Conservation (phyloP, 129 eudicot species). For the Chrysanthemum seticuspe region DNA sequence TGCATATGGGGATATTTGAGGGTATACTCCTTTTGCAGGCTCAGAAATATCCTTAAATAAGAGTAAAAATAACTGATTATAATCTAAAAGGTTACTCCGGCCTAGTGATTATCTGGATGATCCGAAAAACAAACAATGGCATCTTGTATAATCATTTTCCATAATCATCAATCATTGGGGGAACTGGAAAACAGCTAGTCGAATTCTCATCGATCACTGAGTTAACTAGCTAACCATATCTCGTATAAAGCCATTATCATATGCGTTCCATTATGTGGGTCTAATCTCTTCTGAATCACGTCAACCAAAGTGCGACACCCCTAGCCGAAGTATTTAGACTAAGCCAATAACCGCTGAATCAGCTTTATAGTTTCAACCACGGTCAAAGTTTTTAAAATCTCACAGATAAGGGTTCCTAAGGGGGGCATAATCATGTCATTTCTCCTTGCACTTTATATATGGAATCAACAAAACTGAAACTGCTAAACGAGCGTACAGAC, state of each 20-base stretch:
- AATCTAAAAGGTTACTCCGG: neutral
- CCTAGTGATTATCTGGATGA: neutral
- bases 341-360: neutral
- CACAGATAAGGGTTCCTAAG: neutral
- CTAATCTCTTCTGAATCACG: neutral
- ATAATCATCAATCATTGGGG: too few species aligned
- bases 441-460: neutral
- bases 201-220: neutral
- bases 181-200: neutral
- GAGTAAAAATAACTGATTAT: neutral
- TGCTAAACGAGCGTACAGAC: neutral
- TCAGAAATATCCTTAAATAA: too few species aligned
- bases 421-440: neutral
- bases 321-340: neutral
- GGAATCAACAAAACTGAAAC: neutral
- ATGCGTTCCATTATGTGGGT: neutral
- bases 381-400: neutral
- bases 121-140: neutral
- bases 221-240: too few species aligned
- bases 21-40: too few species aligned
- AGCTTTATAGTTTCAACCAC: neutral
- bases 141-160: too few species aligned
- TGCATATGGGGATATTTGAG: too few species aligned
- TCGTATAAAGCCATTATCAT: neutral
- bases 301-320: neutral